Base-by-base conservation (phyloP, 2,329 filamentous ascomycete genomes). In the Stagonosporopsis vannaccii region DNA sequence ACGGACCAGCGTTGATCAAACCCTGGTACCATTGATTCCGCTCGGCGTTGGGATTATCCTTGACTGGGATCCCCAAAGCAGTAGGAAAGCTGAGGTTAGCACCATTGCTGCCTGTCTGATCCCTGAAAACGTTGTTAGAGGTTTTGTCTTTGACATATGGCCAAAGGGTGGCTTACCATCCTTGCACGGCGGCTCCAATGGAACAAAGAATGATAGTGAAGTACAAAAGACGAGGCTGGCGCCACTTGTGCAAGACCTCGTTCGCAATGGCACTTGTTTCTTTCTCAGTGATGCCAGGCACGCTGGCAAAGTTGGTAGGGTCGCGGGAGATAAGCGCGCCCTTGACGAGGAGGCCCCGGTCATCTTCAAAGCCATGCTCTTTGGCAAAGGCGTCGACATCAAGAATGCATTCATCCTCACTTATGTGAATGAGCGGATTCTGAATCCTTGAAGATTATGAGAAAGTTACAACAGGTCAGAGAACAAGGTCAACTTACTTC, bases 131-230 rank as follows among this genome's bases (percentile, higher is more conserved):
- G 13, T 7, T 3, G 23, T 55, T n/a, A 49, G 51, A 20, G 28
- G 3, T 19, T n/a, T 19, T 15, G 13, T 4, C 15, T 17, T 15
- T 5, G 2, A 5, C 8, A n/a, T 36, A 11, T 13, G 9, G 15
- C 8, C 7, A 17, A n/a, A 28, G 4, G 9, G 26, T 9, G 22
- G 12, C 44, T 39, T 88, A 85, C 86, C 85, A 88, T 33, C 86
- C 85, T 54, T 77, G 72, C 22, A 90, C 85, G 15, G 86, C 86
- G 12, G 87, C 87, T 40, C 85, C 87, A 53, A 90, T 84, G 23
- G 87, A 89, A 71, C 85, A 88, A 19, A 85, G 83, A 9, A 84
- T 77, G 59, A 90, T 87, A 42, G 87, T 89, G 57, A 88, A 79
- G 73, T 87, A 87, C 5, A 91, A 79, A 19, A 81, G 79, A 62